phyloP scores from a whole-genome alignment of 805 yeast species.

The Zygoascus flipseniorum region DNA sequence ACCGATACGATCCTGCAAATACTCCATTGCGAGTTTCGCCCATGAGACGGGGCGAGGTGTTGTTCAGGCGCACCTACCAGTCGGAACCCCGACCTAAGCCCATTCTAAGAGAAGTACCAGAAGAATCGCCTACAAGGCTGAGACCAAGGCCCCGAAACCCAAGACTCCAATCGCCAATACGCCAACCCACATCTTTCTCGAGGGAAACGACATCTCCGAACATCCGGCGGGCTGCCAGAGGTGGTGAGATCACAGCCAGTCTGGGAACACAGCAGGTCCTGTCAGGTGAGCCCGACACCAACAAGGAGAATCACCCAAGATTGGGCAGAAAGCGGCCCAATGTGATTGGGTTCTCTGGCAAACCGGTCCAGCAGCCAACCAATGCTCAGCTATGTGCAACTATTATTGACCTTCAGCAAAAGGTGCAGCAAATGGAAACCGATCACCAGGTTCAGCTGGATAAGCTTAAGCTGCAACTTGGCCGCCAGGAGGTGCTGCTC shows the following conservation, averaged over 20 bases:
- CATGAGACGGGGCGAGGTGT: neutral
- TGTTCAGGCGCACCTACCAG: neutral
- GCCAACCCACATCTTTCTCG: neutral
- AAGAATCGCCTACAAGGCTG: neutral
- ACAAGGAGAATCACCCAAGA: neutral
- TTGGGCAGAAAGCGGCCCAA: neutral
- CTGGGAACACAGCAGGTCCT: neutral
- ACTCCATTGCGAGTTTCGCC: neutral
- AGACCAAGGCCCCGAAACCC: neutral
- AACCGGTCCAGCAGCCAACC: neutral
- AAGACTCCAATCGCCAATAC: neutral
- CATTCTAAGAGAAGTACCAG: neutral
- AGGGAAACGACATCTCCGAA: neutral
- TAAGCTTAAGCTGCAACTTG: neutral
- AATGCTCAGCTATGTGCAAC: neutral
- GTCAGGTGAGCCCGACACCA: neutral
- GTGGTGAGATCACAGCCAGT: neutral
- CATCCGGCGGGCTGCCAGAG: neutral
- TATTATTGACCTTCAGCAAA: neutral
- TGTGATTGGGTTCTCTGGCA: neutral
- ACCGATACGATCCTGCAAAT: neutral
- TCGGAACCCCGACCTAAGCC: neutral
- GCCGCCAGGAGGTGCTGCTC: neutral
- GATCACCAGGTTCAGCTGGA: slow-evolving; percentile 1
- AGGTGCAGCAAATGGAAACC: neutral